Percentiles rank a stretch among this genome's conserved stretches.
These are phyloP conservation scores for Colletotrichum theobromicola DNA, from an alignment of 2,329 filamentous ascomycete species.

Conservation along the genomic window DNA sequence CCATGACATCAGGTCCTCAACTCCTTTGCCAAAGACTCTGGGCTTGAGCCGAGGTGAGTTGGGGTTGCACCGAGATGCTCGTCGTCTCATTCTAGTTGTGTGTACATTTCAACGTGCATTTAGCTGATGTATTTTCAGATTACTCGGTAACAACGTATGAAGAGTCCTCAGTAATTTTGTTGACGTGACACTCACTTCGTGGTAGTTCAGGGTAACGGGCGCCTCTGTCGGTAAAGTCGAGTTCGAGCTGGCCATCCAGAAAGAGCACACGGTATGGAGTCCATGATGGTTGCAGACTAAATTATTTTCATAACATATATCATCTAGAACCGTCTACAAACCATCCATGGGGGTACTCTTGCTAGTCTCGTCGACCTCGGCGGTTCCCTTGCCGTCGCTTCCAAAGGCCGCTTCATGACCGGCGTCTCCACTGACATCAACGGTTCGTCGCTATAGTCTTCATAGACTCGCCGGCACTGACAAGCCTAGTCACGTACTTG, in stretches of 20 bases:
- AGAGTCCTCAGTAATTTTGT: too few species aligned
- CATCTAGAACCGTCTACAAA: slow-evolving; percentile 73
- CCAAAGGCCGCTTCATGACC: slow-evolving; percentile 65
- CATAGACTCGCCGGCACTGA: accelerated
- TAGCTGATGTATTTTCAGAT: slow-evolving; percentile 26
- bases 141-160: slow-evolving; percentile 47
- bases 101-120: not conserved
- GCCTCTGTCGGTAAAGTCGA: slow-evolving; percentile 72
- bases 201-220: slow-evolving; percentile 69
- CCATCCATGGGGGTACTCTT: slow-evolving; percentile 79
- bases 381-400: slow-evolving; percentile 69
- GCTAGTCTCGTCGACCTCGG: slow-evolving; percentile 76
- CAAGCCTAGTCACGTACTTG: slow-evolving; percentile 63
- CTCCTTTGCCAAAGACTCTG: slow-evolving; percentile 85
- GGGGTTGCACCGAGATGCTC: not conserved
- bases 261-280: slow-evolving; percentile 71
- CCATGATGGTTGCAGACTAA: not conserved
- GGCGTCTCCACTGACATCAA: slow-evolving; percentile 71
- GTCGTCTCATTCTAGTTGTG: not conserved
- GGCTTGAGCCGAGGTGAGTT: slow-evolving; percentile 82
- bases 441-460: slow-evolving; percentile 39
- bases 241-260: slow-evolving; percentile 77
- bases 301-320: not conserved
- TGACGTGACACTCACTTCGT: not conserved
- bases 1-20: slow-evolving; percentile 70